Evolutionary conservation across 345 rosid genomes (phyloP), one percentile per base, ranked within the genome.

Genomic region (Linum trigynum): DNA sequence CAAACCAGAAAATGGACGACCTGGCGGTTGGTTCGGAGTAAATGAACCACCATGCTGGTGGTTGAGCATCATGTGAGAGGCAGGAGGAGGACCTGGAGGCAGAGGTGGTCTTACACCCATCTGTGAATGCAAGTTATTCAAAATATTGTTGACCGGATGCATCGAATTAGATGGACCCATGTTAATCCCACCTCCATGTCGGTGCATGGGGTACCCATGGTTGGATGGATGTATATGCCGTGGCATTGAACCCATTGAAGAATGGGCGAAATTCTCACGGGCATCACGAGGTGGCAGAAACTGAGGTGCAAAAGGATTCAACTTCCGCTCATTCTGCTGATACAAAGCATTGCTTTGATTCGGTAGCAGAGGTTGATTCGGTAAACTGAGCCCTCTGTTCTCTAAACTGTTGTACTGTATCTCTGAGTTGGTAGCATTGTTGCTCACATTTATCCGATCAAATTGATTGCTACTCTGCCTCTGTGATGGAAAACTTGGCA

Each of bases 1-100:
- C 79, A 95, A 79, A 67, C 96, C 96, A 76, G 98, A 83, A 75
- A 82, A 84, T 63, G 85, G 82, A 57, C 74, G 77, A 4, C 88
- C 82, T 38, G 83, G 74, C 59, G 78, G 74, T 74, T 82, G 92
- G 69, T 61, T 83, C 43, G 89, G 70, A 62, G 61, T 69, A 72
- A 66, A 71, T 62, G 80, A 39, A 53, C 77, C 78, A 38, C 76
- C 74, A 84, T 70, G 79, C 57, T 75, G 91, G 63, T 81, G 74
- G 63, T 65, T 69, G 43, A 80, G 74, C 42, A 83, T 71, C 56
- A 79, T 64, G 39, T 79, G 91, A 17, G 80, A 62, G 57, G 70
- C 38, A 6, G 82, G 83, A 76, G 68, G 84, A 58, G 72, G 85
- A 57, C 87, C 86, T 3, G 78, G 75, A 59, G 87, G 91, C 71